Conservation (phyloP, 805 yeast genomes). For the Ogataea ganodermae region DNA sequence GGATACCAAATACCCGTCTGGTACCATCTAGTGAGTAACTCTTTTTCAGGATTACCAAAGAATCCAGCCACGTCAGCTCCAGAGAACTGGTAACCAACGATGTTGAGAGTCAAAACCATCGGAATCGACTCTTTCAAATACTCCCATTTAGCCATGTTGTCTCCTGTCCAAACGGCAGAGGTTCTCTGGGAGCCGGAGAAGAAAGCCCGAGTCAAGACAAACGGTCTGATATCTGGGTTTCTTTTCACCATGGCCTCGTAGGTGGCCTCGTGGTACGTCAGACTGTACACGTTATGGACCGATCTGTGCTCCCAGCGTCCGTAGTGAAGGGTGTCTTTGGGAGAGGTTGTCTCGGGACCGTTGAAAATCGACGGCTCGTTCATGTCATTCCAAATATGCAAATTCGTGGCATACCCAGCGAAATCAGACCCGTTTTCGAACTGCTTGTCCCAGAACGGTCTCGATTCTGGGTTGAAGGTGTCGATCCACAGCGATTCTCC, state of each 20-base stretch:
- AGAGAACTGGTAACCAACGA: conserved; percentile 85
- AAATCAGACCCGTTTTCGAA: conserved; percentile 48
- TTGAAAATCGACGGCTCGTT: conserved; percentile 93
- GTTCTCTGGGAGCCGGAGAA: conserved; percentile 91
- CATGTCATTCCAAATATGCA: conserved; percentile 97
- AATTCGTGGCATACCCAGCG: conserved; percentile 56
- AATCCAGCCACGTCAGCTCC: conserved; percentile 99
- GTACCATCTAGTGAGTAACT: conserved; percentile 88
- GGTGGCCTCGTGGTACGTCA: conserved; percentile 80
- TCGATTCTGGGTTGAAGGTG: conserved; percentile 65
- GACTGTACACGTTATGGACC: conserved; percentile 82
- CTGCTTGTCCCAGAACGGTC: conserved; percentile 57
- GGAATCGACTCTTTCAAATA: conserved; percentile 79
- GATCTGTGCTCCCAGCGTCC: conserved; percentile 91
- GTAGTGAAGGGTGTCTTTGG: conserved; percentile 75
- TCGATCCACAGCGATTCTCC: conserved; percentile 96
- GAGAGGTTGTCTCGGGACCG: conserved; percentile 93
- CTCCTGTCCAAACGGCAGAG: conserved; percentile 98
- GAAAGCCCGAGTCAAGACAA: conserved; percentile 81
- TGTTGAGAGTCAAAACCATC: conserved; percentile 78
- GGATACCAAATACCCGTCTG: conserved; percentile 97
- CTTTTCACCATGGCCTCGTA: conserved; percentile 62
- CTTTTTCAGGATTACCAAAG: conserved; percentile 84
- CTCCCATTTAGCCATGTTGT: conserved; percentile 92
- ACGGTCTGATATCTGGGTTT: conserved; percentile 66